Percentiles rank a stretch among this genome's conserved stretches.
These are phyloP conservation scores for Pulveroboletus frians DNA, from an alignment of 768 basidiomycete genomes.

Conservation along the genomic window DNA sequence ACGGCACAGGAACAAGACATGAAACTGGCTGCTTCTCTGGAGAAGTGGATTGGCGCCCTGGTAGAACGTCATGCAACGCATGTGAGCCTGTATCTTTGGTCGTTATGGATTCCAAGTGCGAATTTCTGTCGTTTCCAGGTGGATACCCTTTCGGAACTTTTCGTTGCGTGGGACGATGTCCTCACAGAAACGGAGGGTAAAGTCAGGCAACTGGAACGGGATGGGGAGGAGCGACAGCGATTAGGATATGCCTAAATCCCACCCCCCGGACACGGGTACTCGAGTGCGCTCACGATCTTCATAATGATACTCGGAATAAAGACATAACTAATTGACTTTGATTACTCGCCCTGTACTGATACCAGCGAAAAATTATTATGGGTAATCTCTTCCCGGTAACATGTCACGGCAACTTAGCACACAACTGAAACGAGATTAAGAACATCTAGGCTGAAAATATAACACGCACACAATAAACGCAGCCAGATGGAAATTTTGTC, in stretches of 20 bases:
- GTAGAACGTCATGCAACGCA: slow-evolving; percentile 69
- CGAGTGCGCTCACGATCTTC: not conserved
- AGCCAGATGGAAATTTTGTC: slow-evolving; percentile 19
- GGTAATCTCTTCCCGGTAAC: not conserved
- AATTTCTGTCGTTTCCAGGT: slow-evolving; percentile 41
- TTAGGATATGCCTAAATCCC: slow-evolving; percentile 50
- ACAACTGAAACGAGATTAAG: slow-evolving; percentile 17
- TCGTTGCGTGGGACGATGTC: slow-evolving; percentile 81
- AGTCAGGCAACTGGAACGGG: slow-evolving; percentile 52
- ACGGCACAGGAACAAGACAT: slow-evolving; percentile 57
- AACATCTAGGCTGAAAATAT: slow-evolving; percentile 9
- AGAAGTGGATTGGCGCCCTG: slow-evolving; percentile 57
- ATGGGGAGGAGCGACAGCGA: slow-evolving; percentile 52
- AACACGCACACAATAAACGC: slow-evolving; percentile 10
- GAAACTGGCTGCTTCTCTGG: slow-evolving; percentile 52
- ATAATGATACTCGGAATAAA: slow-evolving; percentile 16
- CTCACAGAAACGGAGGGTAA: slow-evolving; percentile 63
- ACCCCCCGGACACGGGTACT: not conserved
- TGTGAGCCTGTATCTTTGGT: slow-evolving; percentile 36
- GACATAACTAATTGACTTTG: slow-evolving; percentile 15
- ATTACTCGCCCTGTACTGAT: slow-evolving; percentile 18
- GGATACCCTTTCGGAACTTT: slow-evolving; percentile 76
- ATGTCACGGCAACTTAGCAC: slow-evolving; percentile 10
- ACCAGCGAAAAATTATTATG: slow-evolving; percentile 10
- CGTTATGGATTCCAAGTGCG: not conserved